Base-by-base conservation (phyloP, 306 rosid species). In the Dicorynia guianensis region DNA sequence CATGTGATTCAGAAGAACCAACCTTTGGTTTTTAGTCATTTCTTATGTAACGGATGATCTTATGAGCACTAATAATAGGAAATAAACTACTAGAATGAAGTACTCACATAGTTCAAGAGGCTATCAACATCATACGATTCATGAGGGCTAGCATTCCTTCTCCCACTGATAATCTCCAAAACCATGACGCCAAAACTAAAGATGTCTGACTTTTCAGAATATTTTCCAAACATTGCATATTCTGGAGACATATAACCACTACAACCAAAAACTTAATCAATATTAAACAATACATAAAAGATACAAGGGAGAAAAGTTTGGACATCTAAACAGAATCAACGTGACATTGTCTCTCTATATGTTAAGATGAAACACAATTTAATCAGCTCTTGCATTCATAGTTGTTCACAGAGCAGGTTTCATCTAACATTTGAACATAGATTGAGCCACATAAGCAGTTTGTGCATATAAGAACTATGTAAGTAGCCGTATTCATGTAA, bases 101-200 rank as follows among this genome's bases (percentile, higher is more conserved):
- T n/a, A 61, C 84, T 80, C n/a, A 75, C 80, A 53, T 50, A 69
- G 17, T 13, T 69, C 14, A 75, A 6, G 46, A 80, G 46, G 58
- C 77, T 52, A 52, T 68, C 39, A 20, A 1, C 6, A 46, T 10
- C 0, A 0, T 42, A 11, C 6, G 63, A 38, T 4, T 52, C 6
- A 20, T 12, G 9, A 36, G 6, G 43, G 36, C 25, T 5, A 25
- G 25, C 7, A 3, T 48, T 75, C 54, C 42, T 80, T 53, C 38
- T 69, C 4, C 77, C 80, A 42, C 73, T 61, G 7, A 75, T 13
- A 65, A 57, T 79, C 54, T 79, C 63, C 0, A 79, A 8, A 46
- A 72, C 0, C 5, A 79, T 18, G 54, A 80, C 54, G 7, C 72
- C 76, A 60, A 74, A 75, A 12, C 72, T 53, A 33, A 43, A 74